Base-by-base conservation (phyloP, 257 asterid genomes). In the Cinchona pubescens region DNA sequence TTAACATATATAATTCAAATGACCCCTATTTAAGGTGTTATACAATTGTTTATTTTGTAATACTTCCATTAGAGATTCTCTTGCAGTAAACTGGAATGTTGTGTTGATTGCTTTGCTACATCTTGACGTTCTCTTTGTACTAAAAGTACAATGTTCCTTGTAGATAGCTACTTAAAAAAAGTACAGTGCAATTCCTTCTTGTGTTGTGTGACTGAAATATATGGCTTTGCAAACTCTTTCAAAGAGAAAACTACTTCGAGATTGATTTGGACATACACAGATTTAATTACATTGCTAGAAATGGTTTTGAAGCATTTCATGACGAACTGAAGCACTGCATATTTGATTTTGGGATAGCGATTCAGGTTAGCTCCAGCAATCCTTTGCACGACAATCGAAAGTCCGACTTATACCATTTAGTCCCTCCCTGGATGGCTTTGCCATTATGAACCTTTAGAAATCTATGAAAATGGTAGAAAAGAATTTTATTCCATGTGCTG, bases 211-310 rank as follows among this genome's bases (percentile, higher is more conserved):
- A 73, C 77, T 43, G 42, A 48, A 25, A 43, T 65, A 37, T 35
- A 59, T 60, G 60, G 34, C 55, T 37, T 23, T 59, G 63, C 42
- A 49, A 76, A 79, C 55, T 71, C 40, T 72, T 87, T 82, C 88
- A 94, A 98, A 96, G 96, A 42, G 93, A 84, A 78, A 92, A 90
- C 79, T 94, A 94, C 86, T 80, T 94, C 1, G 98, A 94, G 90
- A 94, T 94, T 67, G 98, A 94, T 84, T 79, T 94, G 87, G 93
- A 94, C 71, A 83, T 92, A 76, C 98, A 94, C 87, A 86, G 93
- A 76, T 94, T 94, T 85, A 84, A 96, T 69, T 94, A 84, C 90
- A 89, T 94, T 42, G 91, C 99, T 23, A 85, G 99, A 56, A 94
- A 91, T 85, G 99, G 99, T 27, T 89, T 94, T 9, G 96, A 92